Evolutionary conservation across 2,329 filamentous ascomycete genomes (phyloP).

Genomic region (Claviceps paspali): DNA sequence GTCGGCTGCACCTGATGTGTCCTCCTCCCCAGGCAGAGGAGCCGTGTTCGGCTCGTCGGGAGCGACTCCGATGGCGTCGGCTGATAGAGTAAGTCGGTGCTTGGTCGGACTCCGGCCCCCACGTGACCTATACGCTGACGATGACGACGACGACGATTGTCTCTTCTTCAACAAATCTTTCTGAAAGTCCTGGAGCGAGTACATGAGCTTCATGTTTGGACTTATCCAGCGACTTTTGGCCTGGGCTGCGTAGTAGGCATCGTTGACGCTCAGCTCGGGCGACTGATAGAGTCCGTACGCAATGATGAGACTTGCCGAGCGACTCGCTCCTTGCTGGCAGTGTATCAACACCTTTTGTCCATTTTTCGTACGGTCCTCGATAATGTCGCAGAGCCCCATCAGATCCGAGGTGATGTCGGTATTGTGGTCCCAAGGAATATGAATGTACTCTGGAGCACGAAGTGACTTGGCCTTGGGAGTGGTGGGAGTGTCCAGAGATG

Average conservation of each 20-base stretch:
- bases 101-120: constrained; percentile 41
- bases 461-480: constrained; percentile 34
- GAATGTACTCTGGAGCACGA: constrained; percentile 63
- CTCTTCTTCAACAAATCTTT: constrained; percentile 43
- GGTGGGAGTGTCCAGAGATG: constrained; percentile 32
- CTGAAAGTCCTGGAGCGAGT: constrained; percentile 72
- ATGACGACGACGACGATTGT: constrained; percentile 23
- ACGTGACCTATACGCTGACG: constrained; percentile 32
- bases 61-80: constrained; percentile 36
- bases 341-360: constrained; percentile 71
- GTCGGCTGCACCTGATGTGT: constrained; percentile 24
- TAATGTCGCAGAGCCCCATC: constrained; percentile 58
- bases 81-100: constrained; percentile 45
- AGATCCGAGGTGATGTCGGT: constrained; percentile 71
- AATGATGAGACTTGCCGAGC: constrained; percentile 74
- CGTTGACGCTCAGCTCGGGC: constrained; percentile 61
- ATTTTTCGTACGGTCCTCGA: constrained; percentile 55
- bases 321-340: constrained; percentile 74
- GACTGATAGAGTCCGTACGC: constrained; percentile 73
- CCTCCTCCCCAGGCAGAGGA: constrained; percentile 39
- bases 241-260: constrained; percentile 70
- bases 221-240: constrained; percentile 76
- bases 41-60: constrained; percentile 45
- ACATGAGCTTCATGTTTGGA: constrained; percentile 84
- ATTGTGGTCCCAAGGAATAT: constrained; percentile 80